Evolutionary conservation across 2,329 filamentous ascomycete genomes (phyloP).

Genomic region (Aspergillus jensenii): DNA sequence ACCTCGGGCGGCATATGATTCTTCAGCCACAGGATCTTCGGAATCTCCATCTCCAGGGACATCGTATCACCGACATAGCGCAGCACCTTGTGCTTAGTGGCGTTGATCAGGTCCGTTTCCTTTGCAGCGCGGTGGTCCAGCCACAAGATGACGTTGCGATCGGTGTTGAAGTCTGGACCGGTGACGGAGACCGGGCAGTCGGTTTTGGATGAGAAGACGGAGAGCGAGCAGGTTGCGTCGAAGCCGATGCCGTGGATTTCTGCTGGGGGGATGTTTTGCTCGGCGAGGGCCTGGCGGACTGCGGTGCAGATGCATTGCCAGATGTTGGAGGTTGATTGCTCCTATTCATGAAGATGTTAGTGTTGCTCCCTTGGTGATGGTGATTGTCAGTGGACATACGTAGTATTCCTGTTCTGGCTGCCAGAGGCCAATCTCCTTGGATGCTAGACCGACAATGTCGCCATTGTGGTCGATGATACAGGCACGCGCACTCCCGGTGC

Average conservation of each 20-base stretch:
- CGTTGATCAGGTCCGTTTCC: constrained; percentile 92
- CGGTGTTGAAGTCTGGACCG: constrained; percentile 80
- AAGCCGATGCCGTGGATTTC: constrained; percentile 90
- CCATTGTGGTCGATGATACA: constrained; percentile 92
- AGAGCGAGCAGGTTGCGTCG: constrained; percentile 93
- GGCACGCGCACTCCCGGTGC: constrained; percentile 90
- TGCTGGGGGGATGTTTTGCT: constrained; percentile 73
- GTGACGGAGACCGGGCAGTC: constrained; percentile 88
- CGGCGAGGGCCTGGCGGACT: constrained; percentile 76
- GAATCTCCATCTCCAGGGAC: constrained; percentile 97
- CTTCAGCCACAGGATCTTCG: constrained; percentile 97
- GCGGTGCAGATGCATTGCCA: constrained; percentile 93
- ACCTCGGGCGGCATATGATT: constrained; percentile 76
- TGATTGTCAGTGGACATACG: too few relatives aligned
- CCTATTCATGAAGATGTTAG: constrained; percentile 49
- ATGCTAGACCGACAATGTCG: constrained; percentile 74
- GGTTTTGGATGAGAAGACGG: constrained; percentile 85
- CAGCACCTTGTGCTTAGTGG: constrained; percentile 85
- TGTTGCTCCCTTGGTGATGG: too few relatives aligned
- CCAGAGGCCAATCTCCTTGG: constrained; percentile 77
- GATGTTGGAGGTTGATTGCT: constrained; percentile 97
- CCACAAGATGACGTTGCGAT: constrained; percentile 96
- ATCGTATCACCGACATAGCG: constrained; percentile 97
- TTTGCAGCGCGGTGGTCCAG: constrained; percentile 89
- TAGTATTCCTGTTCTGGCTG: constrained; percentile 46